Evolutionary conservation across 139 green algal species (phyloP).

Genomic region (Chlorella sp.): DNA sequence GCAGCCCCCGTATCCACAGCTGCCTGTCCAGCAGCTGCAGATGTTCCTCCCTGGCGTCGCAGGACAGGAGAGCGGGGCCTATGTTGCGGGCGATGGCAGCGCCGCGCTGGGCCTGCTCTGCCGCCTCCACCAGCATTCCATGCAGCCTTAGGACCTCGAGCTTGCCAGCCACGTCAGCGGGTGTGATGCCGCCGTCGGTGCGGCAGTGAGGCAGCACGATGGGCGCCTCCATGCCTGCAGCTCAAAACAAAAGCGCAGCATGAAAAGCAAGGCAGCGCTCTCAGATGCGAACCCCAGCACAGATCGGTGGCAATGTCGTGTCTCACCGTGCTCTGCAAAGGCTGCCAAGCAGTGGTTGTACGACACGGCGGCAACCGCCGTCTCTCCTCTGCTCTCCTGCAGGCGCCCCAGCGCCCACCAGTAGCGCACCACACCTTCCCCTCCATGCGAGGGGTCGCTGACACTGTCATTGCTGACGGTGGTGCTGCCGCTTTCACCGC

Average conservation of each 20-base stretch:
- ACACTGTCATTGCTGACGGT: too few relatives aligned
- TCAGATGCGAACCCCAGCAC: too few relatives aligned
- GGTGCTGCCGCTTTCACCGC: too few relatives aligned
- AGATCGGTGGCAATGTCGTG: too few relatives aligned
- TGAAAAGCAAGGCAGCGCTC: too few relatives aligned
- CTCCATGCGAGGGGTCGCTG: too few relatives aligned
- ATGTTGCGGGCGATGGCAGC: background rate
- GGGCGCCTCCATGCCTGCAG: too few relatives aligned
- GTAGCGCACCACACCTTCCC: background rate
- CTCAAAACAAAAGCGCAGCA: too few relatives aligned
- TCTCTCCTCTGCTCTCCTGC: background rate
- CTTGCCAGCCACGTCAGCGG: background rate
- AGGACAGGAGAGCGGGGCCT: conserved; percentile 9
- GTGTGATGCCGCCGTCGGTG: conserved; percentile 5
- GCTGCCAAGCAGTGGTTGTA: conserved; percentile 18
- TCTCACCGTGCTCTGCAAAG: too few relatives aligned
- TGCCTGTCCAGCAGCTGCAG: conserved; percentile 5
- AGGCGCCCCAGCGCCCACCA: conserved; percentile 15
- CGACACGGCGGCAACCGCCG: background rate
- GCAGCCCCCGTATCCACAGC: conserved; percentile 16
- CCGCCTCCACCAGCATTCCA: background rate
- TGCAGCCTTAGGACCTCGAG: conserved; percentile 24
- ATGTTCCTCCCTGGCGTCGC: conserved; percentile 13
- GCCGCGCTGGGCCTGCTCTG: background rate
- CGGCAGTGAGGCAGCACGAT: conserved; percentile 12